A percentile compares a stretch with the other conserved stretches of the same genome.
Conservation (phyloP, 192 early-diverging fungal genomes). For the Backusella macrospora region DNA sequence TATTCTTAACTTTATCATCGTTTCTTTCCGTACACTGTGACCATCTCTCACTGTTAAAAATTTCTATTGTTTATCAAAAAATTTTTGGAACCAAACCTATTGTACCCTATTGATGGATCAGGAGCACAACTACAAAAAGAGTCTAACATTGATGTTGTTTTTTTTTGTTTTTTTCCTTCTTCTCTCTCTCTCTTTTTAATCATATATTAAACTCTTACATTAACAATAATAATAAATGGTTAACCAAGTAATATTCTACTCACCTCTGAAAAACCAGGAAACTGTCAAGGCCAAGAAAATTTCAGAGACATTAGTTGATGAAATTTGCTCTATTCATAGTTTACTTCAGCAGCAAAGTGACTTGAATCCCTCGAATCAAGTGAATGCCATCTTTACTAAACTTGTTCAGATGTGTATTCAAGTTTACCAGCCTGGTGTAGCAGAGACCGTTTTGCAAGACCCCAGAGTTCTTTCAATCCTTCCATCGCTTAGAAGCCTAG, state of each 20-base stretch:
- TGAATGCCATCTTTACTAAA: constrained; percentile 29
- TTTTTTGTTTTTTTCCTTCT: background rate
- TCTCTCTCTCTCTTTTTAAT: background rate
- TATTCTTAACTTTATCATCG: background rate
- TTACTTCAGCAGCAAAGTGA: background rate
- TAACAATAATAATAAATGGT: background rate
- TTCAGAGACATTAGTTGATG: background rate
- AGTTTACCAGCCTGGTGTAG: background rate
- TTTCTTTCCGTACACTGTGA: background rate
- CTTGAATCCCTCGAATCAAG: background rate
- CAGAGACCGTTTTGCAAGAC: constrained; percentile 2
- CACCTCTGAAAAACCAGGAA: background rate
- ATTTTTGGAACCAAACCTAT: background rate
- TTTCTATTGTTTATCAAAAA: constrained; percentile 11
- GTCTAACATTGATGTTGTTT: background rate
- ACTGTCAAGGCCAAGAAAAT: background rate
- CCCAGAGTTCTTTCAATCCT: background rate
- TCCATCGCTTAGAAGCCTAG: constrained; percentile 16
- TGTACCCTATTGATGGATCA: background rate
- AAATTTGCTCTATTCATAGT: background rate
- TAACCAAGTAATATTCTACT: background rate
- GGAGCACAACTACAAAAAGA: background rate
- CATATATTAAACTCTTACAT: background rate
- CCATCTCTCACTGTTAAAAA: constrained; percentile 7
- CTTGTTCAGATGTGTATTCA: constrained; percentile 30